Percentiles rank a stretch among this genome's conserved stretches.
Conservation (phyloP, 148 eudicot genomes). For the Silene uniflora region DNA sequence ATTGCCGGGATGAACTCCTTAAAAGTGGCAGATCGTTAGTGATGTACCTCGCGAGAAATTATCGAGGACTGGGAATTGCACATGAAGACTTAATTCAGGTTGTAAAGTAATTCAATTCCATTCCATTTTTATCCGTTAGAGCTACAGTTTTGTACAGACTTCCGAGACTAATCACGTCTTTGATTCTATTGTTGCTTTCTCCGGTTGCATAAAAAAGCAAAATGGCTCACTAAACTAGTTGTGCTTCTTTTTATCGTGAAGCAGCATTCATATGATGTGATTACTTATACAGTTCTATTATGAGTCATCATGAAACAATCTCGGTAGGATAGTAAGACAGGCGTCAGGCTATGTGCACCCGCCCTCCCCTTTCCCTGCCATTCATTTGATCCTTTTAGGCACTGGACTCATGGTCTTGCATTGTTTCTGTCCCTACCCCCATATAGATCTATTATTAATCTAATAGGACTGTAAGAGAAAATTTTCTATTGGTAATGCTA, state of each 20-base stretch:
- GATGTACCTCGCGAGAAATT: slow-evolving; percentile 65
- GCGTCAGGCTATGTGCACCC: not conserved
- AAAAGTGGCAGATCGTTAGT: slow-evolving; percentile 73
- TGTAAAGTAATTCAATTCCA: not conserved
- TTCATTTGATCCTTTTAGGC: not conserved
- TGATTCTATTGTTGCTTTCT: slow-evolving; percentile 3
- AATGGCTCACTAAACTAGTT: not conserved
- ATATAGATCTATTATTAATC: not conserved
- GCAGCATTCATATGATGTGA: not conserved
- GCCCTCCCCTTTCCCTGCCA: not conserved
- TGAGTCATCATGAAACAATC: not conserved
- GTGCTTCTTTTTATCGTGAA: not conserved
- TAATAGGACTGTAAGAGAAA: not conserved
- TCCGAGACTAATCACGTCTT: not conserved
- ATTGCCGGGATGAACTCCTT: slow-evolving; percentile 67
- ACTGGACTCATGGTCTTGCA: too few relatives aligned
- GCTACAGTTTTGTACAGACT: not conserved
- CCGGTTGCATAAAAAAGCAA: not conserved
- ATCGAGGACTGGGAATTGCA: slow-evolving; percentile 61
- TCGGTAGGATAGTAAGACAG: not conserved
- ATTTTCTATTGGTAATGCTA: not conserved
- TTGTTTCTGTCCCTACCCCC: not conserved
- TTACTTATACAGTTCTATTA: not conserved
- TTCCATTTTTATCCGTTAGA: not conserved
- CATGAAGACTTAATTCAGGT: slow-evolving; percentile 85